Percentiles rank a stretch among this genome's conserved stretches.
These are phyloP conservation scores for Daldinia childiae DNA, from an alignment of 495 filamentous ascomycete genomes.

Conservation along the genomic window DNA sequence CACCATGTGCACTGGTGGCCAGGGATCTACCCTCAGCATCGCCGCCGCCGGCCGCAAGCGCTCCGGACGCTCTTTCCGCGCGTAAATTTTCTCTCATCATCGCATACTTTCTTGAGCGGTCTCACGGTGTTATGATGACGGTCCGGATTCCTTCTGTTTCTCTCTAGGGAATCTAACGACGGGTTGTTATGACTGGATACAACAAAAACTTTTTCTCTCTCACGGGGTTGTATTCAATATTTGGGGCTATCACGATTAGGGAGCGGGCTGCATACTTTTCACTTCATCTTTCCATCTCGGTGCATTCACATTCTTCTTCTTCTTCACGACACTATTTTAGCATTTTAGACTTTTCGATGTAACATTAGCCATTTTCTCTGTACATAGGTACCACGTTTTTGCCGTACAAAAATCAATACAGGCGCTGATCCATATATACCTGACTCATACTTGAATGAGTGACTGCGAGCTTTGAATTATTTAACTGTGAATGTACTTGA, in stretches of 20 bases:
- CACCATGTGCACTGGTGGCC: slow-evolving; percentile 50
- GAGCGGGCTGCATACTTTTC: slow-evolving; percentile 5
- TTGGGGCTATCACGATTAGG: not conserved
- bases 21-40: slow-evolving; percentile 46
- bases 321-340: not conserved
- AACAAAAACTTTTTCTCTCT: slow-evolving; percentile 3
- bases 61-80: slow-evolving; percentile 39
- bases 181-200: slow-evolving; percentile 10
- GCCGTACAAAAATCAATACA: slow-evolving; percentile 3
- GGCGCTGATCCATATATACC: not conserved
- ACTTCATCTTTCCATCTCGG: not conserved
- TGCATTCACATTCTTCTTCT: slow-evolving; percentile 2
- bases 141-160: not conserved
- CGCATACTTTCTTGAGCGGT: slow-evolving; percentile 1
- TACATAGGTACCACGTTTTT: slow-evolving; percentile 5
- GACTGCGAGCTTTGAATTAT: not conserved
- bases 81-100: slow-evolving; percentile 32
- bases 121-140: slow-evolving; percentile 2
- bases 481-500: too few relatives aligned
- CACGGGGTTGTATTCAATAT: not conserved
- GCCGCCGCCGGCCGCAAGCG: slow-evolving; percentile 37
- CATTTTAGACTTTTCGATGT: slow-evolving; percentile 11
- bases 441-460: not conserved
- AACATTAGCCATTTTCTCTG: slow-evolving; percentile 7
- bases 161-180: not conserved